Evolutionary conservation across 2,329 filamentous ascomycete species (phyloP), one percentile per base, ranked within the genome.

Genomic region (Ustilaginoidea virens): DNA sequence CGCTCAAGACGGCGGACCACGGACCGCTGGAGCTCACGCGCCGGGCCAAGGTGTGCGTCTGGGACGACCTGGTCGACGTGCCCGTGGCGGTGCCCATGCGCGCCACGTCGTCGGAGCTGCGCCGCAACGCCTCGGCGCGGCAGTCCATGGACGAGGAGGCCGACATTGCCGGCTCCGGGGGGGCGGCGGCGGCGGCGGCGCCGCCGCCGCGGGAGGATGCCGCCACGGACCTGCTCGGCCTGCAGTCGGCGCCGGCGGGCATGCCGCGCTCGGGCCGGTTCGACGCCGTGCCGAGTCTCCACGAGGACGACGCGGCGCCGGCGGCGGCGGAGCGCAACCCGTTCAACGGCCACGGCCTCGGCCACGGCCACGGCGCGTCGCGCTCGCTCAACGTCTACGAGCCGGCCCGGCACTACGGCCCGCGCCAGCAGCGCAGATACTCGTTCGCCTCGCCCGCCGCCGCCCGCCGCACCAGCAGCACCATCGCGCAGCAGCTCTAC

Each of bases 11-110:
- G 12, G 64, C 73, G 1, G 90, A 96, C 46, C 87, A 96, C 47
- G 90, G 90, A 0, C 90, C 90, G 0, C 61, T 98, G 12, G 90
- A 96, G 55, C 69, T 98, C 30, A 96, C 90, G 4, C 70, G 90
- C 37, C 69, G 90, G 40, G 79, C 83, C 27, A 75, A 87, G 43
- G 87, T 98, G 12, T 93, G 85, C 44, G 87, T 98, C 9, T 98
- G 90, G 90, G 90, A 98, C 46, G 90, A 98, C 47, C 61, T 96
- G 14, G 90, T 98, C 14, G 90, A 98, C 44, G 80, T 98, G 11
- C 90, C 90, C 2, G 78, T 96, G 27, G 90, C 86, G 3, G 83
- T 94, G 18, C 87, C 87, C 15, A 76, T 98, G 64, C 75, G 81
- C 28, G 70, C 72, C 7, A 80, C 86, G 6, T 87, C 81, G 4